Conservation (phyloP, 139 green algal species). For the Astrephomene gubernaculifera region DNA sequence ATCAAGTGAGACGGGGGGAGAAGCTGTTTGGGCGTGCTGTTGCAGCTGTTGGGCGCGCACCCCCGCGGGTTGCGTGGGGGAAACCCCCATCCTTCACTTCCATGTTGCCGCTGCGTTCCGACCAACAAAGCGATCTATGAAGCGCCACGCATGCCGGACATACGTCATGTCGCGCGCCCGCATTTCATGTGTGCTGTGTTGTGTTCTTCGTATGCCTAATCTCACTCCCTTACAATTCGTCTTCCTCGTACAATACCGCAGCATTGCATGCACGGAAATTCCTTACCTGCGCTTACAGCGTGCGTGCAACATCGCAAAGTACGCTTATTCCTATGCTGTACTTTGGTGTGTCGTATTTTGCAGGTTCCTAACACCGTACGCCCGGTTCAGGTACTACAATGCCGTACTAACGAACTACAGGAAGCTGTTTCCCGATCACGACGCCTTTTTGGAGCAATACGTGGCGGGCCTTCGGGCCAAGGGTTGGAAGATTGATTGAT, state of each 20-base stretch:
- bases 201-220: no score
- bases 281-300: background rate
- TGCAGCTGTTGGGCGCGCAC: background rate
- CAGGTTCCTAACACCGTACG: background rate
- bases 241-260: background rate
- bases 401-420: background rate
- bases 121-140: no score
- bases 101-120: no score
- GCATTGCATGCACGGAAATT: background rate
- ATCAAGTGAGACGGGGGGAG: background rate
- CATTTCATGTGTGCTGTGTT: no score
- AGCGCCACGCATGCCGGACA: no score
- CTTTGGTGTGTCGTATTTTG: background rate
- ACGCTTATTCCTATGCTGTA: background rate
- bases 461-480: background rate
- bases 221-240: background rate
- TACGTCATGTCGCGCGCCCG: background rate
- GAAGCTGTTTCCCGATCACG: constrained; percentile 22
- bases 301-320: background rate
- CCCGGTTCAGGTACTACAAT: background rate
- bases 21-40: background rate
- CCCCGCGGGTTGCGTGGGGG: background rate
- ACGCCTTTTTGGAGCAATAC: constrained; percentile 18
- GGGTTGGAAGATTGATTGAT: constrained; percentile 19
- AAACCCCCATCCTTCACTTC: background rate